Base-by-base conservation (phyloP, 1,139 yeast species). In the Candida sanyaensis region DNA sequence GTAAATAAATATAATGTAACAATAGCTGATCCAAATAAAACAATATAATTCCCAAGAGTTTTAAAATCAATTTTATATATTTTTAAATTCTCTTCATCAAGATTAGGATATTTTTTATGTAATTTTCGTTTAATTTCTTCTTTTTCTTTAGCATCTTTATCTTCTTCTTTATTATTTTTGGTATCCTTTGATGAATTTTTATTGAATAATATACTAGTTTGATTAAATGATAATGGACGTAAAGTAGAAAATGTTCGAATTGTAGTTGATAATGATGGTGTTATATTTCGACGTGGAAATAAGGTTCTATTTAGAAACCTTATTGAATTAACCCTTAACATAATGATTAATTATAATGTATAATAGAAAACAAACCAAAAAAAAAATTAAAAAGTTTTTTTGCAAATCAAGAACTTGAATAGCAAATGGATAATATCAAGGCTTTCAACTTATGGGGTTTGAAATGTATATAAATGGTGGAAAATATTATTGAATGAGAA, bases 51-150 rank as follows among this genome's bases (percentile, higher is more conserved):
- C 29, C 33, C 37, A 28, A 66, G 42, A 8, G 63, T 55, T 42
- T 59, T 62, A 37, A 58, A 56, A 44, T 69, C 69, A 27, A 69
- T 41, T 42, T 63, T 62, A 52, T 62, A 61, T 9, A 73, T 60
- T 53, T 71, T 73, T 42, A 73, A 50, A 45, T 72, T 66, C 41
- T 66, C 63, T 9, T 65, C 56, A 48, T 69, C 66, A 12, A 63
- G 43, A 42, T 64, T 62, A 5, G 73, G 70, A 48, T 66, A 61
- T 52, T 68, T 63, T 49, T 69, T 65, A 55, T 65, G 65, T 47
- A 70, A 54, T 33, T 64, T 57, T 47, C 64, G 63, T 49, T 61
- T 67, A 32, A 71, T 54, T 49, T 72, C 74, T 45, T 69, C 70
- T 33, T 36, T 44, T 64, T 62, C 60, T 50, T 67, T 69, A 39